Evolutionary conservation across 2,329 filamentous ascomycete species (phyloP).

Genomic region (Tolypocladium paradoxum): DNA sequence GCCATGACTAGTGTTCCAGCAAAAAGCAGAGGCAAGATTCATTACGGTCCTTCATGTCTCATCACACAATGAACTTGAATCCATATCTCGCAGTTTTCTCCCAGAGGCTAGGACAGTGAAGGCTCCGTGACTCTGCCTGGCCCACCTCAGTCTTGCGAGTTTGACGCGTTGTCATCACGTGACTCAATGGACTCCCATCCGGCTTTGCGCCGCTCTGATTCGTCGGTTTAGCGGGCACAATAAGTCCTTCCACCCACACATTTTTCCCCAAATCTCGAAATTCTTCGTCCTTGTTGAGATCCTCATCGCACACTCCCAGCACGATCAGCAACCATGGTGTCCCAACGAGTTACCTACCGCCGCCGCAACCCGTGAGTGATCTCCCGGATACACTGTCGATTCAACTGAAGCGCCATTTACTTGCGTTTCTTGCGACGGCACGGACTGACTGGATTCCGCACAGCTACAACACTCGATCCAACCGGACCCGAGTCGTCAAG

Average conservation of each 20-base stretch:
- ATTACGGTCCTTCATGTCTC: not conserved
- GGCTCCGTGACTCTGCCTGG: not conserved
- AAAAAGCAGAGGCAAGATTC: not conserved
- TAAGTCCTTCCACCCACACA: constrained; percentile 27
- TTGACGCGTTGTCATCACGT: not conserved
- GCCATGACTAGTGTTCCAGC: too few species aligned
- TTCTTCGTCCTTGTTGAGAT: constrained; percentile 25
- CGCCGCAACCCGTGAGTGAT: constrained; percentile 67
- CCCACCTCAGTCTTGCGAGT: not conserved
- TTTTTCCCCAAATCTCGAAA: constrained; percentile 32
- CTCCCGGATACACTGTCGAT: not conserved
- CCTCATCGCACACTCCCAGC: constrained; percentile 24
- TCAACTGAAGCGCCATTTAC: constrained; percentile 1
- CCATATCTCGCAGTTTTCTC: not conserved
- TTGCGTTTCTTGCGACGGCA: constrained; percentile 2
- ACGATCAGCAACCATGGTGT: constrained; percentile 44
- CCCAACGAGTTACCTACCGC: constrained; percentile 56
- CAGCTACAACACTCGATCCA: constrained; percentile 97
- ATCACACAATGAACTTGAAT: not conserved
- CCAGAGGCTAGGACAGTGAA: not conserved
- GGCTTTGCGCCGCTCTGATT: constrained; percentile 19
- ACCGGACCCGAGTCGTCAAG: constrained; percentile 92
- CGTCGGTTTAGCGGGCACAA: constrained; percentile 26
- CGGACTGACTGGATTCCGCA: constrained; percentile 13
- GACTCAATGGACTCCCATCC: not conserved